Evolutionary conservation across 768 basidiomycete genomes (phyloP), one percentile per base, ranked within the genome.

Genomic region (Trichaptum fuscoviolaceum): DNA sequence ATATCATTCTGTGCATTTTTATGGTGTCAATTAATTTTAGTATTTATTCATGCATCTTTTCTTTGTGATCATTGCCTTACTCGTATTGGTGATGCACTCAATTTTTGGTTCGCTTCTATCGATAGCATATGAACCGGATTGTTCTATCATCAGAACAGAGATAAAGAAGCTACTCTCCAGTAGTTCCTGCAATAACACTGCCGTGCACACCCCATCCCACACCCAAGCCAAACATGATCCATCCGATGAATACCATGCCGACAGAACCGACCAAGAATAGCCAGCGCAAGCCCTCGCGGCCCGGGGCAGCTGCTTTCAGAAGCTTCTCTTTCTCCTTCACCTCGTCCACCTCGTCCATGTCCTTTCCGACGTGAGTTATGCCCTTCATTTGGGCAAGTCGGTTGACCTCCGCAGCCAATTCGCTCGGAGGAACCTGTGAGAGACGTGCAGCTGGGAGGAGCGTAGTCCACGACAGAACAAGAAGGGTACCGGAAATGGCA

Each of bases 121-220:
- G 4, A 30, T 8, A 30, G 30, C 30, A 30, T 8, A 30, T 30
- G 30, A 30, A 30, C 30, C 30, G 30, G 2, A 8, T 30, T 30
- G 30, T 30, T 30, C 30, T 30, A 30, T 30, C 30, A 30, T 30
- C 30, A 30, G 30, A 2, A 2, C 30, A 30, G 8, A 3, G 30
- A 30, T 30, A 30, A 30, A 8, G 63, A 34, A 24, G 20, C 66
- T 67, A 76, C 67, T 75, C 75, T 58, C 75, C 75, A 42, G 69
- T 69, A 52, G 75, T 74, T 26, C 74, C 73, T 57, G 74, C 73
- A 67, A 71, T 70, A 24, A 74, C 69, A 67, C 62, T 73, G 23
- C 77, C 79, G 66, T 81, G 80, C 58, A 80, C 79, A 18, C 79
- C 80, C 80, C 79, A 81, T 8, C 66, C 70, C n/a, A 81, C 75